Evolutionary conservation across 164 flowering plant species (phyloP), one percentile per base, ranked within the genome.

Genomic region (Euptelea pleiosperma): DNA sequence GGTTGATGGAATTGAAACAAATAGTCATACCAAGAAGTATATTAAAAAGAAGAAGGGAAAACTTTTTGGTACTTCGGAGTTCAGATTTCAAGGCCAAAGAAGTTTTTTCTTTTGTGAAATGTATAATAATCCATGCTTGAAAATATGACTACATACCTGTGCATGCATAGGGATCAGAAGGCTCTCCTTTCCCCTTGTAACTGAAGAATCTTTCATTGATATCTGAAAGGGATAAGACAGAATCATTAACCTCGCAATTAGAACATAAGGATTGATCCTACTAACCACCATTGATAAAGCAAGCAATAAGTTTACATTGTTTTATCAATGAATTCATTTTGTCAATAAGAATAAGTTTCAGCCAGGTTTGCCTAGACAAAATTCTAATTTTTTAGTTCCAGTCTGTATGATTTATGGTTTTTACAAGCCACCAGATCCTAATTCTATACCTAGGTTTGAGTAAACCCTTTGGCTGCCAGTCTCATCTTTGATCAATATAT

Each of bases 151-250:
- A 14, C 12, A 21, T 64, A 85, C 97, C 87, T 77, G 33, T 8
- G 84, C 69, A 3, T 52, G 75, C 15, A 61, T 74, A 49, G 95
- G 92, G 53, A 90, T 87, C 59, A 85, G 56, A 12, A 90, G 86
- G 59, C 86, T 71, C 44, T 87, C 89, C 68, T 90, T 90, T 66
- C 97, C 95, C 62, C 61, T 63, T 43, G 64, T 61, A 26, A 83
- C 59, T 21, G 43, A 49, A 53, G 77, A 70, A 59, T 76, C 86
- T 54, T 79, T 85, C 79, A 84, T 48, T n/a, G 80, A 61, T 36
- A 90, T 55, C 97, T 90, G 52, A 7, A 55, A 57, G 36, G 44
- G 1, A 50, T 28, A 63, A 54, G 3, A 12, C 14, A 43, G 30
- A 48, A 21, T 10, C 19, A 55, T 24, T 28, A 33, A 4, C 50